Base-by-base conservation (phyloP, 2,329 filamentous ascomycete genomes). In the Epichloe glyceriae region DNA sequence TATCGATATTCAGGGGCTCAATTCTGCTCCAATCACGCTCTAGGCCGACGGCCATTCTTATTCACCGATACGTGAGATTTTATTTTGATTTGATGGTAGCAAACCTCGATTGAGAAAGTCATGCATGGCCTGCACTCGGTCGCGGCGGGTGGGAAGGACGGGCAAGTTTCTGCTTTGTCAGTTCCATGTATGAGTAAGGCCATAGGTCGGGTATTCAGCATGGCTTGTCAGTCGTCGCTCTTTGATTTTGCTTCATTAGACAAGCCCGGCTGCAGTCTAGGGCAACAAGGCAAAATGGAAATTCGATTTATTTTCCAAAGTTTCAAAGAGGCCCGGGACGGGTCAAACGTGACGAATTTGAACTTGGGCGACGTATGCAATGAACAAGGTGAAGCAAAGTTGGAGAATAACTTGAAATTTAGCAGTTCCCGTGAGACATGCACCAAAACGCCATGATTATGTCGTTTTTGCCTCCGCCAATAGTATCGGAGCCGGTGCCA, bases 191-290 rank as follows among this genome's bases (percentile, higher is more conserved):
- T 56, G 57, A 57, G 56, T 53, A 55, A 46, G 59, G 57, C 60
- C 67, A 62, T 58, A 60, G 60, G 60, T 63, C 61, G 62, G 60
- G 56, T 56, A 56, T 51, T 39, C 50, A 19, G 51, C 46, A 59
- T 53, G 63, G 59, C 60, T 64, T 67, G 63, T 61, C 62, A 55
- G 64, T 65, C 62, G 54, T 65, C 62, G 54, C 56, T 67, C 58
- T 58, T 61, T 66, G 54, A 46, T 22, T 38, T 57, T 55, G 44
- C 39, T 58, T 54, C 56, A 51, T 59, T 54, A 57, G 62, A 58
- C 63, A 63, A 61, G 58, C 58, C 56, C 54, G 59, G 61, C 61
- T 64, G 61, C 68, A 67, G 64, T 63, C 58, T 61, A 60, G 61
- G 57, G 52, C 58, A 50, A 62, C 56, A 52, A 26, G 48, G 45